Percentiles rank a stretch among this genome's conserved stretches.
phyloP scores from a whole-genome alignment of 192 early-diverging fungal species.

The Podila verticillata region DNA sequence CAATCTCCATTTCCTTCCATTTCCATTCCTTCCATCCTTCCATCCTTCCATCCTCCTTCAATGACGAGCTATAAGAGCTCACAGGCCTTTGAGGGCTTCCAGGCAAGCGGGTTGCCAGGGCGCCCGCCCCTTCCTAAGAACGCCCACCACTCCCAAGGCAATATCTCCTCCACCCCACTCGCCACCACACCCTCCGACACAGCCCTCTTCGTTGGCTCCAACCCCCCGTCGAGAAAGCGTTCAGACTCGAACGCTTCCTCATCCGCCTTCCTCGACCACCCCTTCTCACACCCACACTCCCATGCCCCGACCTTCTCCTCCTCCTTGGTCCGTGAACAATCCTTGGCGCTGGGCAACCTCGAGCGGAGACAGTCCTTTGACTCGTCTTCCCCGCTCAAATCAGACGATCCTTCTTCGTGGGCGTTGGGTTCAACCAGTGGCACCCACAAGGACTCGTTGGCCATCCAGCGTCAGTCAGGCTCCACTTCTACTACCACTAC shows the following conservation, averaged over 20 bases:
- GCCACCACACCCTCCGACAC: neutral
- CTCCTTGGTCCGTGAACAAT: slow-evolving; percentile 46
- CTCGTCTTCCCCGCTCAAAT: slow-evolving; percentile 4
- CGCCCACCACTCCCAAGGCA: slow-evolving; percentile 1
- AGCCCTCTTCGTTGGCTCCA: neutral
- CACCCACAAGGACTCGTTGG: neutral
- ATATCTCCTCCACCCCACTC: neutral
- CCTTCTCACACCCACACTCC: slow-evolving; percentile 36
- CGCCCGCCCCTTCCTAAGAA: slow-evolving; percentile 27
- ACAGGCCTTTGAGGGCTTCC: slow-evolving; percentile 34
- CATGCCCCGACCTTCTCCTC: slow-evolving; percentile 17
- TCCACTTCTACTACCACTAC: neutral
- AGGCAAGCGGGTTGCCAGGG: slow-evolving; percentile 18
- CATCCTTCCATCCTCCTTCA: neutral
- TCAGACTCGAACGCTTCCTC: slow-evolving; percentile 26
- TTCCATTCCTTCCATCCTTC: neutral
- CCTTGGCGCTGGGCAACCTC: slow-evolving; percentile 42
- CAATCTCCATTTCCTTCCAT: neutral
- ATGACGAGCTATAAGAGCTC: slow-evolving; percentile 52
- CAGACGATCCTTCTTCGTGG: slow-evolving; percentile 14
- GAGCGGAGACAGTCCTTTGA: slow-evolving; percentile 34
- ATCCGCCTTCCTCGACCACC: slow-evolving; percentile 15
- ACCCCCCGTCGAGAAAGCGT: neutral
- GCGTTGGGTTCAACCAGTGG: neutral
- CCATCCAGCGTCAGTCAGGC: slow-evolving; percentile 1